phyloP scores from a whole-genome alignment of 163 green algal genomes.

The Prototheca cutis region DNA sequence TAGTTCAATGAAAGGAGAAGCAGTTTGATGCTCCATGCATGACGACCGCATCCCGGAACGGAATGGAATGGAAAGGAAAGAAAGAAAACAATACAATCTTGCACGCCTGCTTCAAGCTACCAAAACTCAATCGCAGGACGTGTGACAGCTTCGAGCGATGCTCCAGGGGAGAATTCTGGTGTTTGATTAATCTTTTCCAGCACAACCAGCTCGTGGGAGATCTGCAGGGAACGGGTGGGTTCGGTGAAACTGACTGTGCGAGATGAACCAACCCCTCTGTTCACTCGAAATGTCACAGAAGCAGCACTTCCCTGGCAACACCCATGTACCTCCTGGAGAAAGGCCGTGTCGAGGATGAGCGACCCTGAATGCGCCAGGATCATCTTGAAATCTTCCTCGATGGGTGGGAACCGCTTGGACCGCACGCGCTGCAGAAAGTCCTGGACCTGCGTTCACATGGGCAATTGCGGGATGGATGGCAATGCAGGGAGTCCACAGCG shows the following conservation, averaged over 20 bases:
- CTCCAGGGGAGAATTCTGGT: constrained; percentile 27
- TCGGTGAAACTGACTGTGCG: too few relatives aligned
- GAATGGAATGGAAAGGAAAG: too few relatives aligned
- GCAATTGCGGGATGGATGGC: too few relatives aligned
- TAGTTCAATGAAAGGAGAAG: too few relatives aligned
- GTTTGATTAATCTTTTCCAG: constrained; percentile 33
- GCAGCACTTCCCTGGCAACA: too few relatives aligned
- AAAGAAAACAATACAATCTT: too few relatives aligned
- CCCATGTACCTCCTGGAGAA: constrained; percentile 35
- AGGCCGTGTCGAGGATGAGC: constrained; percentile 57
- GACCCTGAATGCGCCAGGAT: constrained; percentile 62
- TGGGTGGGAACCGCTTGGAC: constrained; percentile 54
- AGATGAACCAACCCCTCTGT: too few relatives aligned
- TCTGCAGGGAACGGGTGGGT: constrained; percentile 18
- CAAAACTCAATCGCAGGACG: constrained; percentile 15
- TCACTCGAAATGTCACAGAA: too few relatives aligned
- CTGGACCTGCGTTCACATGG: too few relatives aligned
- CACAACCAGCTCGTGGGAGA: constrained; percentile 42
- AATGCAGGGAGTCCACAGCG: too few relatives aligned
- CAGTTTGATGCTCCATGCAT: not conserved
- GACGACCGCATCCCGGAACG: not conserved
- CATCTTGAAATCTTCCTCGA: constrained; percentile 72
- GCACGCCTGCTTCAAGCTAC: too few relatives aligned
- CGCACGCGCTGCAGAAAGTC: constrained; percentile 67
- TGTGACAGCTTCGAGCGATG: constrained; percentile 32